These are phyloP conservation scores for Tilletia setariae DNA, from an alignment of 1,284 basidiomycete genomes.

Conservation along the genomic window DNA sequence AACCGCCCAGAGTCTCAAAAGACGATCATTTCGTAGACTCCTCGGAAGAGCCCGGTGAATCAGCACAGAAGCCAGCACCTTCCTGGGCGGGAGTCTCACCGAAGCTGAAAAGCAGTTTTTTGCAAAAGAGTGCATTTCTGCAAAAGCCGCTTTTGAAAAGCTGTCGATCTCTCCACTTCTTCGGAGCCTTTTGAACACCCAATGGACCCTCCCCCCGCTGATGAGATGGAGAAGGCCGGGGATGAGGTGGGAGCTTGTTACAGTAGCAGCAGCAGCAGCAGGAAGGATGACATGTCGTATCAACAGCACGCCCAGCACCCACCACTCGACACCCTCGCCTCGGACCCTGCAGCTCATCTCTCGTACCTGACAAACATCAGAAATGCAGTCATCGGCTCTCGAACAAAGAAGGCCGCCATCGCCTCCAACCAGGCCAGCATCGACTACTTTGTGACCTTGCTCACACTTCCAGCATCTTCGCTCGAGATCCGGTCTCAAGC, in stretches of 20 bases:
- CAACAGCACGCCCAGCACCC: neutral
- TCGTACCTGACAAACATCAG: slow-evolving; percentile 23
- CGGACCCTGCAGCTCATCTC: neutral
- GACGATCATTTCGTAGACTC: too few relatives aligned
- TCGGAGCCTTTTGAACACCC: neutral
- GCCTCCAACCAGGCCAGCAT: slow-evolving; percentile 24
- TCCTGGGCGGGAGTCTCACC: too few relatives aligned
- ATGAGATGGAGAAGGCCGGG: neutral
- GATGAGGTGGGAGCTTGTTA: neutral
- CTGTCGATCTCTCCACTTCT: neutral
- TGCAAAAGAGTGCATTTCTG: too few relatives aligned
- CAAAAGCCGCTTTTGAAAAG: too few relatives aligned
- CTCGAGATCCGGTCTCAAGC: slow-evolving; percentile 22
- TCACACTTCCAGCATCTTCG: slow-evolving; percentile 9
- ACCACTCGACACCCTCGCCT: neutral
- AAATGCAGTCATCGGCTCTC: slow-evolving; percentile 27
- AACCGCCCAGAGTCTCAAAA: too few relatives aligned
- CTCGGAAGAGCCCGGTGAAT: too few relatives aligned
- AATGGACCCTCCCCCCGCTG: neutral
- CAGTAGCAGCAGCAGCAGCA: neutral
- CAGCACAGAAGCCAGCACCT: too few relatives aligned
- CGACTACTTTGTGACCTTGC: slow-evolving; percentile 20
- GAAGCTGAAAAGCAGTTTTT: too few relatives aligned
- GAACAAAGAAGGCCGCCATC: slow-evolving; percentile 23
- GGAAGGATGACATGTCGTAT: neutral